These are phyloP conservation scores for Aspergillus kassunensis DNA, from an alignment of 495 filamentous ascomycete genomes.

Conservation along the genomic window DNA sequence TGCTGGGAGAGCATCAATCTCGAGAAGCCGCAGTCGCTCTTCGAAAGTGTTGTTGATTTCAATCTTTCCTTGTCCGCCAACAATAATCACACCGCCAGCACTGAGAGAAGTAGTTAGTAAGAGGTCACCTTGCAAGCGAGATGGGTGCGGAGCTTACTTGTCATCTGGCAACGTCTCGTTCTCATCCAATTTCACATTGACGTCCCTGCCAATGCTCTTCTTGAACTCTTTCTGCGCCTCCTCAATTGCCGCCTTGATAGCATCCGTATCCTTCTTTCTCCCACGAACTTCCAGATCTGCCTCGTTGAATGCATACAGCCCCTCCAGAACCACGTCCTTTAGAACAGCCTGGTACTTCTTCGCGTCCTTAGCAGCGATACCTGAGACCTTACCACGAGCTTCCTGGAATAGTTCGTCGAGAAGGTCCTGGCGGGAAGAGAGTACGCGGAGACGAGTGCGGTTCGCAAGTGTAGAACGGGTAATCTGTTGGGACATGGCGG, in stretches of 20 bases:
- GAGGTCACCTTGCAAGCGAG: too few relatives aligned
- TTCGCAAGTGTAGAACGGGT: conserved; percentile 90
- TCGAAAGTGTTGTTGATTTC: conserved; percentile 98
- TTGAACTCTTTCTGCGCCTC: conserved; percentile 77
- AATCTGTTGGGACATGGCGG: conserved; percentile 95
- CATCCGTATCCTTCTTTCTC: conserved; percentile 72
- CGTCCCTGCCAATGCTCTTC: conserved; percentile 59
- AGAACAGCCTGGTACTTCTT: conserved; percentile 68
- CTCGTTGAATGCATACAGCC: conserved; percentile 83
- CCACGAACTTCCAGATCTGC: conserved; percentile 65
- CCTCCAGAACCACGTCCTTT: conserved; percentile 82
- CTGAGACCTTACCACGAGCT: conserved; percentile 61
- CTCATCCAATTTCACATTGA: conserved; percentile 70
- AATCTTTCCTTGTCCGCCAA: conserved; percentile 87
- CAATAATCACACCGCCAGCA: conserved; percentile 74
- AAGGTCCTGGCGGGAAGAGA: conserved; percentile 80
- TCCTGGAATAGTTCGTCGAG: conserved; percentile 88
- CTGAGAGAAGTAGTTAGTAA: conserved; percentile 40
- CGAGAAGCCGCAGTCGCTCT: conserved; percentile 78
- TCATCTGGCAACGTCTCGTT: conserved; percentile 73
- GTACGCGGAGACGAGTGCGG: conserved; percentile 85
- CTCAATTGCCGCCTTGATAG: conserved; percentile 69
- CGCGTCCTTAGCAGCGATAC: conserved; percentile 59
- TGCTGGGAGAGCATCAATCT: conserved; percentile 77
- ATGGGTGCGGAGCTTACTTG: conserved; percentile 60